phyloP scores from a whole-genome alignment of 495 filamentous ascomycete genomes.

The Penicillium verhagenii region DNA sequence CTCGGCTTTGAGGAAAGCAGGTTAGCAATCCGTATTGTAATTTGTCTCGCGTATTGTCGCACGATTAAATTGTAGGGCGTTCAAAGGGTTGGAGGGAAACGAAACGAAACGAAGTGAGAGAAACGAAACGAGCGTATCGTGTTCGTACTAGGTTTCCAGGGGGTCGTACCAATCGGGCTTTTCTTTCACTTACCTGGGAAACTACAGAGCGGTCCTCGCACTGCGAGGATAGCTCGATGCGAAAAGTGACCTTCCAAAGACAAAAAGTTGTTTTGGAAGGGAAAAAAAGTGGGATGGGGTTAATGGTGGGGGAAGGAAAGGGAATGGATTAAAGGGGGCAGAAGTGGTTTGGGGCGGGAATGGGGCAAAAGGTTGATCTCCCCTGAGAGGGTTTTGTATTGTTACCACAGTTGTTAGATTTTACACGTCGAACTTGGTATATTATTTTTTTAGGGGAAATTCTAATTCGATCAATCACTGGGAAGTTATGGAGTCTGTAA shows the following conservation, averaged over 20 bases:
- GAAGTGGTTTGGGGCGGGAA: slow-evolving; percentile 9
- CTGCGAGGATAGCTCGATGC: slow-evolving; percentile 25
- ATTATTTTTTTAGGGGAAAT: background rate
- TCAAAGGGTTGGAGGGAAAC: background rate
- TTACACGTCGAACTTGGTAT: background rate
- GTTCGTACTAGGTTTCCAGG: slow-evolving; percentile 4
- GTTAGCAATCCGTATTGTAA: background rate
- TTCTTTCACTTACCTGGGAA: background rate
- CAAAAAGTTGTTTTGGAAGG: no score
- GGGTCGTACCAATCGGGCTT: background rate
- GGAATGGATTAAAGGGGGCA: slow-evolving; percentile 12
- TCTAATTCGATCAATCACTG: background rate
- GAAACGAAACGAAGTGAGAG: no score
- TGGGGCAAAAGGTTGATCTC: slow-evolving; percentile 8
- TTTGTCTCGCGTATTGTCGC: background rate
- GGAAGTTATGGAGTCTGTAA: slow-evolving; percentile 8
- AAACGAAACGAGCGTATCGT: background rate
- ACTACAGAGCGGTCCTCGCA: slow-evolving; percentile 19
- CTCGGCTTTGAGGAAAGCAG: slow-evolving; percentile 1
- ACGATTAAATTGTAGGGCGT: background rate
- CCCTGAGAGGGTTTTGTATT: no score
- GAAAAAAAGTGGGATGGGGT: background rate
- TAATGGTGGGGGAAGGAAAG: slow-evolving; percentile 8
- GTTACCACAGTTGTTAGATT: no score
- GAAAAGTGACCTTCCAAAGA: no score